Evolutionary conservation across 495 filamentous ascomycete species (phyloP).

Genomic region (Penicillium paradoxum): DNA sequence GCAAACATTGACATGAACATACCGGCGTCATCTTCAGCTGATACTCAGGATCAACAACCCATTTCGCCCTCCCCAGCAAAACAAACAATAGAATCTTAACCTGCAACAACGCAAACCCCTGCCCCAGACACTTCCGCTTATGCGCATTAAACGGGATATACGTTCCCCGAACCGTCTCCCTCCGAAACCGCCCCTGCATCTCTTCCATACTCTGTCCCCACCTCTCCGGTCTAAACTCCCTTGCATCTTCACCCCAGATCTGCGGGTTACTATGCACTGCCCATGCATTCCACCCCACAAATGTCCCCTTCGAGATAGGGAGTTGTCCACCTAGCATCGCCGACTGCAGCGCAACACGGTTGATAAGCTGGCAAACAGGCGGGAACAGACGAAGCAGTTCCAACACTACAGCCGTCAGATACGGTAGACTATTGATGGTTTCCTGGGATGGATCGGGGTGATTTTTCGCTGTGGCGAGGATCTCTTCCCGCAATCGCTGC

Average conservation of each 20-base stretch:
- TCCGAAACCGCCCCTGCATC: conserved; percentile 25
- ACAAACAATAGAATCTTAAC: conserved; percentile 32
- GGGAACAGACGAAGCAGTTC: conserved; percentile 40
- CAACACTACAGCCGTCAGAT: conserved; percentile 33
- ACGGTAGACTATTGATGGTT: conserved; percentile 26
- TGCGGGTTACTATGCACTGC: conserved; percentile 26
- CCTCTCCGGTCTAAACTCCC: conserved; percentile 31
- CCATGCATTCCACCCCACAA: conserved; percentile 36
- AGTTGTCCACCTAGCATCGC: conserved; percentile 23
- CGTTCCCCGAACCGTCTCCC: conserved; percentile 25
- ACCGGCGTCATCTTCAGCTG: conserved; percentile 32
- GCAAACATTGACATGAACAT: conserved; percentile 8
- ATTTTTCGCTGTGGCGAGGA: not conserved
- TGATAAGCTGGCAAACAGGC: conserved; percentile 35
- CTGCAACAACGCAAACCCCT: conserved; percentile 32
- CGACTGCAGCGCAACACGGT: conserved; percentile 17
- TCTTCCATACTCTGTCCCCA: conserved; percentile 31
- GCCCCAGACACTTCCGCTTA: conserved; percentile 33
- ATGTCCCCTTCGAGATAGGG: conserved; percentile 26
- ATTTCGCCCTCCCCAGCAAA: conserved; percentile 23
- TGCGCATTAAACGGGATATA: conserved; percentile 37
- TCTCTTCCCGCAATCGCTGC: conserved; percentile 25
- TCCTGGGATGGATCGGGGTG: conserved; percentile 14
- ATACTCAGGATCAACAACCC: conserved; percentile 29
- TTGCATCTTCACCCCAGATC: conserved; percentile 28